These are phyloP conservation scores for Parathielavia hyrcaniae DNA, from an alignment of 495 filamentous ascomycete species.

Conservation along the genomic window DNA sequence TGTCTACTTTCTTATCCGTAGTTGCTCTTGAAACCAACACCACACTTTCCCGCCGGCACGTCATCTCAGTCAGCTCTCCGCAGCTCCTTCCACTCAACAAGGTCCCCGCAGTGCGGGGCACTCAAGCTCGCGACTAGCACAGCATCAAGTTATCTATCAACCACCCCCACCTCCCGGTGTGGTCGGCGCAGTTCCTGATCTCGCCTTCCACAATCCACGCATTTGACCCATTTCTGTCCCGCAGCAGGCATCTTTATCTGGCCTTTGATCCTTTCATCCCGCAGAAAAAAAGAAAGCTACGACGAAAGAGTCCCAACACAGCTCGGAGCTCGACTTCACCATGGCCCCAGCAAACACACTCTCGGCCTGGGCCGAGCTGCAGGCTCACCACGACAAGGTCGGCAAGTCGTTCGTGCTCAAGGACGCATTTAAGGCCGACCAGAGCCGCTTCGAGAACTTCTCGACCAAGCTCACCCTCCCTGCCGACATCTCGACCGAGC, in stretches of 20 bases:
- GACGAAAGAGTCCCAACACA: background rate
- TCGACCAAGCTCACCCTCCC: conserved; percentile 75
- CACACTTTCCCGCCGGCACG: conserved; percentile 4
- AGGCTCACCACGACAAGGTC: conserved; percentile 75
- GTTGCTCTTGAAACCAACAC: background rate
- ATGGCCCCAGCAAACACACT: conserved; percentile 73
- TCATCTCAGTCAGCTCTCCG: conserved; percentile 7
- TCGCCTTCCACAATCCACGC: conserved; percentile 4
- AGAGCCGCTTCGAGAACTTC: conserved; percentile 84
- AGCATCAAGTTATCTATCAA: conserved; percentile 5
- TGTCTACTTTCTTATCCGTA: no score
- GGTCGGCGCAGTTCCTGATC: conserved; percentile 2
- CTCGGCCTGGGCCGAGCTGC: conserved; percentile 77
- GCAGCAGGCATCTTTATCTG: conserved; percentile 1
- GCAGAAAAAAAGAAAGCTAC: background rate
- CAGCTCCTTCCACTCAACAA: no score
- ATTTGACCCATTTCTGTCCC: background rate
- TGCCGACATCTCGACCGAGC: conserved; percentile 53
- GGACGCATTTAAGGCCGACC: conserved; percentile 84
- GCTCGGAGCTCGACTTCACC: conserved; percentile 1
- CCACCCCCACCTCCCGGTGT: conserved; percentile 13
- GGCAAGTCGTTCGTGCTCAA: conserved; percentile 87
- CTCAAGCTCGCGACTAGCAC: conserved; percentile 9
- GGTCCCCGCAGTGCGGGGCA: conserved; percentile 18
- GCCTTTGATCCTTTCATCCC: background rate